These are phyloP conservation scores for Nymphaea colorata DNA, from an alignment of 164 flowering plant genomes.

Conservation along the genomic window DNA sequence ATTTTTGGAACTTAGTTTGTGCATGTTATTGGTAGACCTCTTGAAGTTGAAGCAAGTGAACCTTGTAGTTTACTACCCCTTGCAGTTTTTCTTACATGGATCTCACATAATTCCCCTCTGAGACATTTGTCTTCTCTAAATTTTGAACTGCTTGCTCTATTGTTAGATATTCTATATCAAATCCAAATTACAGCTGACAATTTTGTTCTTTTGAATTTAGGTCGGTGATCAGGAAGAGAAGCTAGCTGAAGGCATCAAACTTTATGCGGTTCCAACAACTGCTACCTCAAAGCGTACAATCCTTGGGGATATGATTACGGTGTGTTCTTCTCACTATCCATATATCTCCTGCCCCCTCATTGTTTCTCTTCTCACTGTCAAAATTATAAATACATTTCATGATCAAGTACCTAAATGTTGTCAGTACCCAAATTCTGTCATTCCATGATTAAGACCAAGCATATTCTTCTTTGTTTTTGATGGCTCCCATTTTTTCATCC, in stretches of 20 bases:
- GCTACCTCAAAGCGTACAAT: conserved; percentile 78
- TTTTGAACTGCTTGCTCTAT: no score
- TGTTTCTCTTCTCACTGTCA: background rate
- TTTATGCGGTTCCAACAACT: conserved; percentile 75
- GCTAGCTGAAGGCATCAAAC: conserved; percentile 91
- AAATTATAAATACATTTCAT: no score
- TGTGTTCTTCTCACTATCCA: conserved; percentile 14
- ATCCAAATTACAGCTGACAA: background rate
- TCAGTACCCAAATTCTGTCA: no score
- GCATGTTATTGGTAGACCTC: background rate
- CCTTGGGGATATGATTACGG: conserved; percentile 79
- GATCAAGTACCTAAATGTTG: no score
- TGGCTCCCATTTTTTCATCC: no score
- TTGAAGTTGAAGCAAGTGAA: background rate
- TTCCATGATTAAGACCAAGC: no score
- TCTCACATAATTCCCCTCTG: background rate
- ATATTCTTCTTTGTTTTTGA: no score
- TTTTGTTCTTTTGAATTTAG: conserved; percentile 16
- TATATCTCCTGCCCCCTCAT: background rate
- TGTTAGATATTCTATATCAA: no score
- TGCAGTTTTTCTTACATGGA: background rate
- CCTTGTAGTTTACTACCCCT: background rate
- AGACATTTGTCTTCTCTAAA: background rate
- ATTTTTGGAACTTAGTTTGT: background rate
- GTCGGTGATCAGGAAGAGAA: conserved; percentile 95